Conservation (phyloP, 768 basidiomycete species). For the Albatrellus ellisii region DNA sequence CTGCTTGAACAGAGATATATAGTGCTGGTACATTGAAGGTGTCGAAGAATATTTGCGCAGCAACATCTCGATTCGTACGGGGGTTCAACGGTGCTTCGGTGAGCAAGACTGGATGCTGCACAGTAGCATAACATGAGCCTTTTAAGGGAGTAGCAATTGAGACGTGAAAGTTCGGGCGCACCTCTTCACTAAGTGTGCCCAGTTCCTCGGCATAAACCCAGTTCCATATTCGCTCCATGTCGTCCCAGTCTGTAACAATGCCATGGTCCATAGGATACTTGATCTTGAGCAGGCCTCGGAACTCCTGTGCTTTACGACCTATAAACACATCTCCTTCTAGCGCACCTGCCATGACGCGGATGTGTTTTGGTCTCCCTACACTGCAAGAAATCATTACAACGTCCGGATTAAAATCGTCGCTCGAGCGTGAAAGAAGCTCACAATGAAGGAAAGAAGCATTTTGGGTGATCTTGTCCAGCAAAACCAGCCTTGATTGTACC, state of each 20-base stretch:
- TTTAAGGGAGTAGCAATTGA: constrained; percentile 1
- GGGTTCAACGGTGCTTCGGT: constrained; percentile 98
- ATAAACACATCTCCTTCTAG: constrained; percentile 96
- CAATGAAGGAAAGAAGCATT: constrained; percentile 99
- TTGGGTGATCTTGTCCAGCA: constrained; percentile 97
- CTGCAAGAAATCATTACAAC: constrained; percentile 25
- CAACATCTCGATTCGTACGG: constrained; percentile 88
- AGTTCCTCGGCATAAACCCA: constrained; percentile 96
- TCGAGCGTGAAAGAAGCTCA: constrained; percentile 49
- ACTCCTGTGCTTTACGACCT: constrained; percentile 89
- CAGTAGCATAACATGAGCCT: constrained; percentile 10
- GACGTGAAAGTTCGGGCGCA: constrained; percentile 22
- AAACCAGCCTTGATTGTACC: constrained; percentile 99
- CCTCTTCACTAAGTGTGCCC: constrained; percentile 94
- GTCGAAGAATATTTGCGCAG: constrained; percentile 98
- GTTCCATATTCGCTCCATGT: constrained; percentile 99
- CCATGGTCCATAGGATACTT: constrained; percentile 99
- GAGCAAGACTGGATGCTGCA: constrained; percentile 88
- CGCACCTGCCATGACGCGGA: constrained; percentile 95
- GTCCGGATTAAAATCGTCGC: constrained; percentile 2
- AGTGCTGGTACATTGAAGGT: constrained; percentile 99
- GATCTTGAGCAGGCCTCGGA: constrained; percentile 90
- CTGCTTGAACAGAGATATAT: constrained; percentile 94
- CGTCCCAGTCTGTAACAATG: constrained; percentile 99
- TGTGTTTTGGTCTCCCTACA: constrained; percentile 94